Conservation (phyloP, 2,329 filamentous ascomycete genomes). For the Gliomastix tumulicola region DNA sequence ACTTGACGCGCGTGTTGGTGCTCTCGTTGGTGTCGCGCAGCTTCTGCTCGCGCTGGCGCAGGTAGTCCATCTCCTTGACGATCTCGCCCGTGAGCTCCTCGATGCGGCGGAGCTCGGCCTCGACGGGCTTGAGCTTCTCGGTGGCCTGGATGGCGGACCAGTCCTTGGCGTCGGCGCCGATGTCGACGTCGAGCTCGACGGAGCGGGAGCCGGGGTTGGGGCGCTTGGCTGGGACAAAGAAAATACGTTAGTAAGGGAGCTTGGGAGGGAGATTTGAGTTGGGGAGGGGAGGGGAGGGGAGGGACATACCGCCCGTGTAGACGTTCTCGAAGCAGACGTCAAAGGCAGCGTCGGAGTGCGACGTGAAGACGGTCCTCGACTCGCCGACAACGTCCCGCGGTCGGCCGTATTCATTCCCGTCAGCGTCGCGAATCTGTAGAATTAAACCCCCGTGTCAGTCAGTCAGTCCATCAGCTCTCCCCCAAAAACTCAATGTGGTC, state of each 20-base stretch:
- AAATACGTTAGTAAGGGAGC: too few relatives aligned
- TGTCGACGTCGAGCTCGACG: conserved; percentile 90
- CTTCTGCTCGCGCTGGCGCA: conserved; percentile 84
- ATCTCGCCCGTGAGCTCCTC: conserved; percentile 88
- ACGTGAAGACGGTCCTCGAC: conserved; percentile 88
- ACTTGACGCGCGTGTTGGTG: conserved; percentile 97
- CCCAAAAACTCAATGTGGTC: too few relatives aligned
- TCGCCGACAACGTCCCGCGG: conserved; percentile 90
- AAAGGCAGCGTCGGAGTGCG: conserved; percentile 84
- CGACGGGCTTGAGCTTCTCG: conserved; percentile 96
- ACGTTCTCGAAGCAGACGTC: conserved; percentile 95
- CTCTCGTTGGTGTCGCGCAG: conserved; percentile 98
- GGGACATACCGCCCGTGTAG: conserved; percentile 59
- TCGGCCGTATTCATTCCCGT: conserved; percentile 92
- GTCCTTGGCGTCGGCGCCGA: conserved; percentile 94
- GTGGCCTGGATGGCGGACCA: conserved; percentile 94
- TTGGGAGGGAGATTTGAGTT: conserved; percentile 10
- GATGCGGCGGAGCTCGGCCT: conserved; percentile 87
- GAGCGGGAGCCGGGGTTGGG: conserved; percentile 53
- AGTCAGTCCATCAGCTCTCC: background rate
- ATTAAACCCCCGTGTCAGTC: conserved; percentile 5
- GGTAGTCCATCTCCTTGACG: conserved; percentile 93
- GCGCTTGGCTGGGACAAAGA: conserved; percentile 18
- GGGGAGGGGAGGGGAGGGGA: conserved; percentile 3
- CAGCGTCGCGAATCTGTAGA: conserved; percentile 79